A percentile compares a stretch with the other conserved stretches of the same genome.
Evolutionary conservation across 306 rosid genomes (phyloP).

Genomic region (Hippophae rhamnoides): DNA sequence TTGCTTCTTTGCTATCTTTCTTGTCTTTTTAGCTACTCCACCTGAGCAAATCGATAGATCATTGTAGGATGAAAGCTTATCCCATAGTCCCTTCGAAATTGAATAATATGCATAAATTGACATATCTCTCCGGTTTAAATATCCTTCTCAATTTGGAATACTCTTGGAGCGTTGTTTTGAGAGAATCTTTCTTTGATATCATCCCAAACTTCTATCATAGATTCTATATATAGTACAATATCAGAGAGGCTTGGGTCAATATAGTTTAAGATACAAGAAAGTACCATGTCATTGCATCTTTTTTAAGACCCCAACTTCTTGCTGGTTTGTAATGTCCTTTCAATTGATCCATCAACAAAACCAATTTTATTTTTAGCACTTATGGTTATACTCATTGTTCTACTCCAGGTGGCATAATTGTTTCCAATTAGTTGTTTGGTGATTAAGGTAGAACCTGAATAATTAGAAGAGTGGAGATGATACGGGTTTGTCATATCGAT

Average conservation of each 20-base stretch:
- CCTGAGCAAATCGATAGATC: too few relatives aligned
- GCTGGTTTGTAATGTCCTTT: background rate
- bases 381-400: background rate
- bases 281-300: background rate
- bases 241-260: background rate
- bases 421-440: background rate
- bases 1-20: too few relatives aligned
- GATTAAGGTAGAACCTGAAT: background rate
- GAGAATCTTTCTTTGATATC: background rate
- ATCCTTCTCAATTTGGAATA: background rate
- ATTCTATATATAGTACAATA: background rate
- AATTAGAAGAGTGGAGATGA: background rate
- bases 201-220: too few relatives aligned
- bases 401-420: background rate
- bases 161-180: background rate
- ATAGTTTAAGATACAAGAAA: background rate
- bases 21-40: too few relatives aligned
- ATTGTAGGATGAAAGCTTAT: background rate
- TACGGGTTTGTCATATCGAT: background rate
- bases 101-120: background rate
- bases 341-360: background rate
- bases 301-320: background rate
- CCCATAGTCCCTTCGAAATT: background rate
- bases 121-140: background rate
- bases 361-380: conserved; percentile 2